phyloP scores from a whole-genome alignment of 768 basidiomycete species.

The Gelatoporia subvermispora region DNA sequence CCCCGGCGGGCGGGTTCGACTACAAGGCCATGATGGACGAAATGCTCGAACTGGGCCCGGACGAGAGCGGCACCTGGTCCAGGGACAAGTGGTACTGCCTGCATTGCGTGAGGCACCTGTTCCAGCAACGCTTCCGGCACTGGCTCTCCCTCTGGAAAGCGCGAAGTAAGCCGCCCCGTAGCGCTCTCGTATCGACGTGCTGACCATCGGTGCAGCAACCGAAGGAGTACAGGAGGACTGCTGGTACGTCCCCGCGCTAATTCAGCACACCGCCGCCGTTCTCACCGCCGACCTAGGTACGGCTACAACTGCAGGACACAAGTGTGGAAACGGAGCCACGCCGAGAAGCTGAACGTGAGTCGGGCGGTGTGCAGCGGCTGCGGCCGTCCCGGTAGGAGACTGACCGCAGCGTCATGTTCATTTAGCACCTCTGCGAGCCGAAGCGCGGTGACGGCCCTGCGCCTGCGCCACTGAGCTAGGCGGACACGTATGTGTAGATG shows the following conservation, averaged over 20 bases:
- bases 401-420: no score
- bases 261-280: background rate
- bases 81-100: slow-evolving; percentile 24
- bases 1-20: background rate
- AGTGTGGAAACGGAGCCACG: slow-evolving; percentile 22
- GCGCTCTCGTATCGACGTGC: no score
- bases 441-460: slow-evolving; percentile 7
- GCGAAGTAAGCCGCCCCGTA: slow-evolving; percentile 2
- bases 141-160: slow-evolving; percentile 17
- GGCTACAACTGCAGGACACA: slow-evolving; percentile 33
- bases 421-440: slow-evolving; percentile 19
- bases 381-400: no score
- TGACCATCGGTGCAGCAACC: slow-evolving; percentile 11
- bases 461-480: background rate
- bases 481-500: no score
- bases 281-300: slow-evolving; percentile 18
- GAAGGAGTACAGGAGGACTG: slow-evolving; percentile 22
- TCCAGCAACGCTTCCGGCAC: slow-evolving; percentile 11
- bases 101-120: slow-evolving; percentile 13
- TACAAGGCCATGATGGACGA: background rate
- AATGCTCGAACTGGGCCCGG: slow-evolving; percentile 5
- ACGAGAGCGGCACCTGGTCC: slow-evolving; percentile 12
- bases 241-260: slow-evolving; percentile 20
- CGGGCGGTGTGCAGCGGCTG: no score
- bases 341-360: slow-evolving; percentile 26